Percentiles rank a stretch among this genome's conserved stretches.
These are phyloP conservation scores for Claviceps fusiformis DNA, from an alignment of 2,329 filamentous ascomycete genomes.

Conservation along the genomic window DNA sequence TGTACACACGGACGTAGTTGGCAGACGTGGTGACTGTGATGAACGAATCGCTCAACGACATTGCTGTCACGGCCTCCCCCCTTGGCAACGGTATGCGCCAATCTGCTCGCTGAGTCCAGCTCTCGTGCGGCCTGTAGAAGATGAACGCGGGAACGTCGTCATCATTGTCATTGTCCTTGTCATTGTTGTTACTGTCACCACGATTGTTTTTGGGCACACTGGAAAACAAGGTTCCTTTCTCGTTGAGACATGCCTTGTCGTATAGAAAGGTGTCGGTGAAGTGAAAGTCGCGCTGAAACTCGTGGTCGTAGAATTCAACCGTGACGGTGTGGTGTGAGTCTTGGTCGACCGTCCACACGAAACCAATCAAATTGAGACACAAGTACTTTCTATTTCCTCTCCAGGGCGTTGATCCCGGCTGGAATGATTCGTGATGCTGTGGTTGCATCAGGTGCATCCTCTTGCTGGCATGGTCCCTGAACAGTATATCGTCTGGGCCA, in stretches of 20 bases:
- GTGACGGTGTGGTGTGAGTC: slow-evolving; percentile 88
- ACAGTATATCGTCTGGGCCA: slow-evolving; percentile 36
- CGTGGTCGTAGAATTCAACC: slow-evolving; percentile 93
- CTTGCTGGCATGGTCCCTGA: slow-evolving; percentile 32
- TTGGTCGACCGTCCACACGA: slow-evolving; percentile 95
- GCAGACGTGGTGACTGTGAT: slow-evolving; percentile 76
- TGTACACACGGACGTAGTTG: slow-evolving; percentile 86
- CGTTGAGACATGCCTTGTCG: slow-evolving; percentile 86
- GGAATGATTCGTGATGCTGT: slow-evolving; percentile 70
- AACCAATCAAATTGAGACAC: slow-evolving; percentile 83
- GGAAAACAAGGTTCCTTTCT: slow-evolving; percentile 74
- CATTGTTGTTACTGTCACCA: neutral
- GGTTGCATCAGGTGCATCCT: slow-evolving; percentile 40
- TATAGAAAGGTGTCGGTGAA: slow-evolving; percentile 95
- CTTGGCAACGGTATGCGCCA: slow-evolving; percentile 81
- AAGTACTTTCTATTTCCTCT: slow-evolving; percentile 86
- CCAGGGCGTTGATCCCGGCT: slow-evolving; percentile 93
- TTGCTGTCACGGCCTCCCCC: slow-evolving; percentile 75
- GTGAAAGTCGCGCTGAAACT: slow-evolving; percentile 85
- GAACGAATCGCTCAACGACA: slow-evolving; percentile 84
- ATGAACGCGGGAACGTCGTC: slow-evolving; percentile 58
- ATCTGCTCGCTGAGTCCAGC: slow-evolving; percentile 81
- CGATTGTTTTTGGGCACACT: slow-evolving; percentile 44
- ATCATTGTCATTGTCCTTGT: slow-evolving; percentile 26
- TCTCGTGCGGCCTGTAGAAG: slow-evolving; percentile 96